A percentile compares a stretch with the other conserved stretches of the same genome.
Conservation (phyloP, 2,329 filamentous ascomycete species). For the Cordyceps militaris region DNA sequence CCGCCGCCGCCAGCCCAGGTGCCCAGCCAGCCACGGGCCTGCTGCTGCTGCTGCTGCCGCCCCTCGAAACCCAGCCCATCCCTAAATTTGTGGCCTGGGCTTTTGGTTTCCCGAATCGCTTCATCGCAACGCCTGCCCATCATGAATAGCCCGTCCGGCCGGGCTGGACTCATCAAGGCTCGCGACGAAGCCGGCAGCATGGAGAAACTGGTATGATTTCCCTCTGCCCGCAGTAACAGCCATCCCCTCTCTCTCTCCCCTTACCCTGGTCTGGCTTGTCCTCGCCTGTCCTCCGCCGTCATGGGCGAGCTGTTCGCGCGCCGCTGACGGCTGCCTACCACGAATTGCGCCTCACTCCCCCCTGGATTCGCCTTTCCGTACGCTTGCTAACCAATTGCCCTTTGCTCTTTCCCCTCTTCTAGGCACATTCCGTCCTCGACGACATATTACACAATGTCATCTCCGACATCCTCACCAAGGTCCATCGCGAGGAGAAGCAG, state of each 20-base stretch:
- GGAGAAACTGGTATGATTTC: constrained; percentile 50
- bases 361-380: neutral
- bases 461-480: constrained; percentile 65
- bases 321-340: neutral
- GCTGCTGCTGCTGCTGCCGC: too few species aligned
- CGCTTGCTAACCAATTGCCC: constrained; percentile 1
- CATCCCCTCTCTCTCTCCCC: neutral
- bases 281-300: neutral
- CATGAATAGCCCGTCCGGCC: constrained; percentile 41
- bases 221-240: constrained; percentile 6
- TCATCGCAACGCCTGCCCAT: constrained; percentile 16
- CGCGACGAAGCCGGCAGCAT: constrained; percentile 44
- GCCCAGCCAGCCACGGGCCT: constrained; percentile 1
- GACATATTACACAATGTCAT: constrained; percentile 71
- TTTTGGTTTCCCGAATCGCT: constrained; percentile 1
- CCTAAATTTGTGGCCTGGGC: neutral
- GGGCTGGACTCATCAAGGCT: constrained; percentile 51
- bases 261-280: neutral
- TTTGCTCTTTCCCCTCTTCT: constrained; percentile 8
- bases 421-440: constrained; percentile 63
- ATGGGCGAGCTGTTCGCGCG: neutral
- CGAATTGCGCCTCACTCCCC: neutral
- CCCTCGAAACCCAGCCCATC: constrained; percentile 8
- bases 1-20: neutral
- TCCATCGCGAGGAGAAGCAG: constrained; percentile 72